phyloP scores from a whole-genome alignment of 2,329 filamentous ascomycete genomes.

The Stachybotrys echinatus region DNA sequence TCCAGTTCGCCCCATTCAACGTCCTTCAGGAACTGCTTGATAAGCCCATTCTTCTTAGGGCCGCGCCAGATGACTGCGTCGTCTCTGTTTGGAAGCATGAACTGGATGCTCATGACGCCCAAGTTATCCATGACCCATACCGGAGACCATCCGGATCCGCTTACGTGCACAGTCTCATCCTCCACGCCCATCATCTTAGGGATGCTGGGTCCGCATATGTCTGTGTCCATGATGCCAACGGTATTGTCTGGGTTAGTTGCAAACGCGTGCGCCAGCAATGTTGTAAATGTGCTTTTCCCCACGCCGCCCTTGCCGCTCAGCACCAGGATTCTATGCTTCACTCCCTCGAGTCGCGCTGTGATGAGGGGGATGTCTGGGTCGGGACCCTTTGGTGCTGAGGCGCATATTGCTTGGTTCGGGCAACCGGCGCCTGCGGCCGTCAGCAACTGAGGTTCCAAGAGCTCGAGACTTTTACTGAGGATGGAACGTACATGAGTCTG shows the following conservation, averaged over 20 bases:
- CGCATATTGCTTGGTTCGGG: slow-evolving; percentile 93
- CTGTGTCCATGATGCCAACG: slow-evolving; percentile 95
- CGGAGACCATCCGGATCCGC: slow-evolving; percentile 82
- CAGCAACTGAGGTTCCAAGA: not conserved
- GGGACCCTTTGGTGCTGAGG: slow-evolving; percentile 87
- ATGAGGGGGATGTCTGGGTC: slow-evolving; percentile 92
- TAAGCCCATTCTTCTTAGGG: slow-evolving; percentile 96
- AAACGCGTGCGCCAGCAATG: slow-evolving; percentile 83
- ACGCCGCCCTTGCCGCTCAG: slow-evolving; percentile 94
- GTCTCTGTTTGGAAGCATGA: slow-evolving; percentile 91
- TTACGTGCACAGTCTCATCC: slow-evolving; percentile 87
- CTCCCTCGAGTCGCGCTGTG: slow-evolving; percentile 70
- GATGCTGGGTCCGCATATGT: slow-evolving; percentile 93
- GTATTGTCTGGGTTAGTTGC: slow-evolving; percentile 71
- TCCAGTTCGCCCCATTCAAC: slow-evolving; percentile 97
- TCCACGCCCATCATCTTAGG: slow-evolving; percentile 99
- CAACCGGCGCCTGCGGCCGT: slow-evolving; percentile 58
- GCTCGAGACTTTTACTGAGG: not conserved
- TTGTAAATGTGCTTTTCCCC: slow-evolving; percentile 91
- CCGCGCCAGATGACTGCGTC: slow-evolving; percentile 97
- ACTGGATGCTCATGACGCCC: slow-evolving; percentile 95
- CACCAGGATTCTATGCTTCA: slow-evolving; percentile 89
- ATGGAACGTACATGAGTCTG: slow-evolving; percentile 62
- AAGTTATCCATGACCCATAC: slow-evolving; percentile 95
- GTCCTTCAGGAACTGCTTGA: slow-evolving; percentile 97